These are phyloP conservation scores for Fomitopsis betulina DNA, from an alignment of 1,284 basidiomycete genomes.

Conservation along the genomic window DNA sequence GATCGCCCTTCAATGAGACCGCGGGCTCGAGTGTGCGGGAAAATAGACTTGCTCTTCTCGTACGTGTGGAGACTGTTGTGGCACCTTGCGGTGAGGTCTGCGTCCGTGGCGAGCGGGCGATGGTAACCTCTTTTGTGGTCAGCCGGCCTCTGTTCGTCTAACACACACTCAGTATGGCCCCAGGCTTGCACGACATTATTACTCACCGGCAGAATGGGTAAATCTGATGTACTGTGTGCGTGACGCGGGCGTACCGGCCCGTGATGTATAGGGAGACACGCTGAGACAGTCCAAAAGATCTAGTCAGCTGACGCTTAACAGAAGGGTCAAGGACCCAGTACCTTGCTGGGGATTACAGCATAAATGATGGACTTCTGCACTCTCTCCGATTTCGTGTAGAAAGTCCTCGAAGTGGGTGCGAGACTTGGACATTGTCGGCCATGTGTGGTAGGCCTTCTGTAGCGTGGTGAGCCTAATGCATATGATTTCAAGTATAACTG, in stretches of 20 bases:
- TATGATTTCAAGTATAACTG: slow-evolving; percentile 1
- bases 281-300: not conserved
- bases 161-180: not conserved
- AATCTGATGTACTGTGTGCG: not conserved
- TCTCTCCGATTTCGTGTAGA: slow-evolving; percentile 21
- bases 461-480: not conserved
- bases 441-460: slow-evolving; percentile 16
- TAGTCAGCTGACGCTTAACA: not conserved
- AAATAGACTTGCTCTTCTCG: not conserved
- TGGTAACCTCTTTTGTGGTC: not conserved
- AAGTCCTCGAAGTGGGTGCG: slow-evolving; percentile 24
- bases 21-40: not conserved
- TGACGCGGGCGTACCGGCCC: not conserved
- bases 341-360: slow-evolving; percentile 24
- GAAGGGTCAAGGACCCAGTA: slow-evolving; percentile 1
- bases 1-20: slow-evolving; percentile 11
- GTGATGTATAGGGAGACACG: not conserved
- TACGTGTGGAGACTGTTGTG: not conserved
- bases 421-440: slow-evolving; percentile 12
- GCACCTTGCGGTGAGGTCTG: not conserved
- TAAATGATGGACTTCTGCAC: slow-evolving; percentile 13
- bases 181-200: not conserved
- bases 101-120: not conserved
- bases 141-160: not conserved
- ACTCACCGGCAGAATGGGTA: not conserved